Evolutionary conservation across 805 yeast genomes (phyloP).

Genomic region (Jamesozyma rosinii): DNA sequence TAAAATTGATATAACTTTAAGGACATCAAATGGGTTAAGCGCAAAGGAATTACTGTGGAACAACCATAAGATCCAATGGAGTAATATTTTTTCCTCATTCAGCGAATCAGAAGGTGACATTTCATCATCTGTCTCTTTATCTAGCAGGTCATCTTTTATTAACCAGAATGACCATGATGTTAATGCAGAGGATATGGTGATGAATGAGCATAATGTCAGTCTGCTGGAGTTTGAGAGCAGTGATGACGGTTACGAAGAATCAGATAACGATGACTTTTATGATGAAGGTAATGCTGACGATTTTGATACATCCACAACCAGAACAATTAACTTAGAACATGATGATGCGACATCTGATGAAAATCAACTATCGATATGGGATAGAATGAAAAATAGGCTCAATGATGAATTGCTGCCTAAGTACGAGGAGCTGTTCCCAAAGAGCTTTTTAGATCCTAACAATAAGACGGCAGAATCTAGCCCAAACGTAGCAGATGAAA

Average conservation of each 20-base stretch:
- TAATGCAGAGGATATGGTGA: neutral
- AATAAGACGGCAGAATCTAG: neutral
- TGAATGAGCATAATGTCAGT: neutral
- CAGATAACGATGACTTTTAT: neutral
- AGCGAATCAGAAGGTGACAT: constrained; percentile 14
- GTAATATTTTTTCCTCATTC: constrained; percentile 25
- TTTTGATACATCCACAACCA: neutral
- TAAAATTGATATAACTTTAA: constrained; percentile 48
- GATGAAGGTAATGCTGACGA: constrained; percentile 2
- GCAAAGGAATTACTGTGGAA: constrained; percentile 27
- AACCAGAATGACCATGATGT: neutral
- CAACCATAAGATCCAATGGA: constrained; percentile 27
- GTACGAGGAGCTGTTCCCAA: constrained; percentile 63
- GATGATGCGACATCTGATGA: neutral
- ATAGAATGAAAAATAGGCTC: constrained; percentile 27
- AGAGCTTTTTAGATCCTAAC: constrained; percentile 2
- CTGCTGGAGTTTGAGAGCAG: neutral
- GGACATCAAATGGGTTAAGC: constrained; percentile 42
- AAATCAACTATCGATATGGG: constrained; percentile 23
- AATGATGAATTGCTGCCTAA: constrained; percentile 44
- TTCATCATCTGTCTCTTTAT: neutral
- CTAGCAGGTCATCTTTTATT: neutral
- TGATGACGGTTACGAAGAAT: neutral
- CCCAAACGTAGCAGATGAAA: neutral
- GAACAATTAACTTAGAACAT: neutral